A percentile compares a stretch with the other conserved stretches of the same genome.
These are phyloP conservation scores for Corymbia citriodora DNA, from an alignment of 441 rosid genomes.

Conservation along the genomic window DNA sequence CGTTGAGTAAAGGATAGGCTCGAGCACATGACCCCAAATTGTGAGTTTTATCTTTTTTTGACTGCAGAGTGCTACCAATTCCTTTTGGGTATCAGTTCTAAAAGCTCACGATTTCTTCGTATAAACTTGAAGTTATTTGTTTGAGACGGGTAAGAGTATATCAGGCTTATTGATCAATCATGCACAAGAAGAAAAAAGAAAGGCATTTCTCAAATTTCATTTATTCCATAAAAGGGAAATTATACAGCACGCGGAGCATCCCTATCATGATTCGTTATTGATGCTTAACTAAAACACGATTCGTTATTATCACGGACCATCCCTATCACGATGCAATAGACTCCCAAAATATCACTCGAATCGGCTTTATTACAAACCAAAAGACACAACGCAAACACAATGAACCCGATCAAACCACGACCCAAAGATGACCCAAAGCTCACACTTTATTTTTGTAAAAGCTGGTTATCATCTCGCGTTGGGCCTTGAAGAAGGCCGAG, in stretches of 20 bases:
- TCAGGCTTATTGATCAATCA: not conserved
- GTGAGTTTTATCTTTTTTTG: not conserved
- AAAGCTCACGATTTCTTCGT: not conserved
- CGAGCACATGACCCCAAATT: not conserved
- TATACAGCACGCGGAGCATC: not conserved
- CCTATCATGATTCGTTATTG: no score
- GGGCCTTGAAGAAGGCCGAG: constrained; percentile 5
- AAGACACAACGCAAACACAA: not conserved
- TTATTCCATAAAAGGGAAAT: not conserved
- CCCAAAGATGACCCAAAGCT: not conserved
- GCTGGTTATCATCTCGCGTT: not conserved
- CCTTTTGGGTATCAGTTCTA: not conserved
- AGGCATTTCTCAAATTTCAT: not conserved
- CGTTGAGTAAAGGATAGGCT: not conserved
- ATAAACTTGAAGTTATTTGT: not conserved
- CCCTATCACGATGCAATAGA: not conserved
- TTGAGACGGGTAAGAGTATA: not conserved
- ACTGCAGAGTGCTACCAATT: not conserved
- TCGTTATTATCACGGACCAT: not conserved
- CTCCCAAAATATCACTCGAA: not conserved
- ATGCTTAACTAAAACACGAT: not conserved
- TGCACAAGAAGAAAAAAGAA: not conserved
- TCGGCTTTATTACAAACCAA: not conserved
- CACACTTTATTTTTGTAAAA: not conserved
- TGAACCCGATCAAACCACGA: not conserved